Percentiles rank a stretch among this genome's conserved stretches.
phyloP scores from a whole-genome alignment of 352 stramenopile species.

The Detonula confervacea region DNA sequence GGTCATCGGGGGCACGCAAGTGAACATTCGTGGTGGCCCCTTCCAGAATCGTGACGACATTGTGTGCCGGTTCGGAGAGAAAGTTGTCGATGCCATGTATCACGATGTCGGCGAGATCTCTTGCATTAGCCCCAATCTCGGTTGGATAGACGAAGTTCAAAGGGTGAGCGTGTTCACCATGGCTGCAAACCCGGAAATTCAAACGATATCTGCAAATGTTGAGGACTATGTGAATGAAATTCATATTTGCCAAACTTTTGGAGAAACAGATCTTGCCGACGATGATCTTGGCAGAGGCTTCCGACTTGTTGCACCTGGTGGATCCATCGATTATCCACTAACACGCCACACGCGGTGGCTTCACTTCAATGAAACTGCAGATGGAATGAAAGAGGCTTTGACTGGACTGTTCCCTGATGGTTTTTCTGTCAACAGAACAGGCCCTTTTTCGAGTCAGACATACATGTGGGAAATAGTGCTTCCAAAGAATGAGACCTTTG shows the following conservation, averaged over 20 bases:
- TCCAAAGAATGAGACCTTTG: constrained; percentile 57
- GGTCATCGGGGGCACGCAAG: constrained; percentile 44
- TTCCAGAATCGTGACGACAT: constrained; percentile 70
- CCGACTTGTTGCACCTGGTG: constrained; percentile 56
- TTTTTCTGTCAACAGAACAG: constrained; percentile 56
- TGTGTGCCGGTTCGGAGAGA: constrained; percentile 90
- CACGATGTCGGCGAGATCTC: constrained; percentile 81
- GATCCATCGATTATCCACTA: constrained; percentile 52
- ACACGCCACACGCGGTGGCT: constrained; percentile 56
- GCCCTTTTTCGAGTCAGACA: constrained; percentile 36
- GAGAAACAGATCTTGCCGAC: constrained; percentile 44
- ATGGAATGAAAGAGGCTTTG: constrained; percentile 59
- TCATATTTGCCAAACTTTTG: constrained; percentile 66
- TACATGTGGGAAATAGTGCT: constrained; percentile 67
- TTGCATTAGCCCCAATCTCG: constrained; percentile 85
- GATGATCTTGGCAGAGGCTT: constrained; percentile 62
- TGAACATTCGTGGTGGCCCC: constrained; percentile 39
- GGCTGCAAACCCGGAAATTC: constrained; percentile 76
- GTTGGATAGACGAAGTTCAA: constrained; percentile 86
- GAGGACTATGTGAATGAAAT: constrained; percentile 66
- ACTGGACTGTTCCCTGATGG: constrained; percentile 43
- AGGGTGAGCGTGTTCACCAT: constrained; percentile 72
- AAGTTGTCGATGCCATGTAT: constrained; percentile 82
- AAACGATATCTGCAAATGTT: constrained; percentile 85
- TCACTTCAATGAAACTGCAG: constrained; percentile 60